Evolutionary conservation across 2,329 filamentous ascomycete genomes (phyloP), one percentile per base, ranked within the genome.

Genomic region (Calonectria multiphialidica): DNA sequence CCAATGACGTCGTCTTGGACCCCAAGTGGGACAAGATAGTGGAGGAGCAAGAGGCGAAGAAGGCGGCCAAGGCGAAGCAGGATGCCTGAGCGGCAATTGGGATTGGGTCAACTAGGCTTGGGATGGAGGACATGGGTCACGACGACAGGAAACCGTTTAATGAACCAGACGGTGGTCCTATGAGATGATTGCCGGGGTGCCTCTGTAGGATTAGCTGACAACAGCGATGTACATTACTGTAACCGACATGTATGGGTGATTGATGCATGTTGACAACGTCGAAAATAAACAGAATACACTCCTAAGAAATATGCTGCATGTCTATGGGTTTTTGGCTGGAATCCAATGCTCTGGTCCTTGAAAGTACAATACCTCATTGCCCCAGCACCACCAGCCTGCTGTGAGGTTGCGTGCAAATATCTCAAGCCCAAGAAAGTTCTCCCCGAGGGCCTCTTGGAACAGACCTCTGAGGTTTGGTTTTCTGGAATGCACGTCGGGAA

Each of bases 361-460:
- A 77, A 93, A 95, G 72, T 90, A 90, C 70, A 95, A 82, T 10
- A 90, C 92, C 78, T 96, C 92, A 76, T 95, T 88, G 3, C 94
- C 94, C 93, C 93, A 96, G 33, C 90, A 89, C 89, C 92, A 94
- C 94, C 94, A 96, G 0, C 93, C 93, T 9, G 90, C 88, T 2
- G 94, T 94, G 53, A 95, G 83, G 80, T 93, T 91, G 68, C 94
- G 88, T 1, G 94, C 93, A 84, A 96, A 97, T 2, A 96, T 86
- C 82, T 97, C 94, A n/a, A 96, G 84, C 2, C 89, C 93, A 18
- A 81, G 79, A 76, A 91, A 92, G 2, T 85, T 81, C 3, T 79
- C 75, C 0, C 85, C 85, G 33, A 94, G 78, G n/a, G 91, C 77
- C 5, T 87, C 83, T 66, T 89, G 87, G 61, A 95, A 89, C 25